A percentile compares a stretch with the other conserved stretches of the same genome.
Evolutionary conservation across 495 filamentous ascomycete species (phyloP).

Genomic region (Hypoxylon subgilvum): DNA sequence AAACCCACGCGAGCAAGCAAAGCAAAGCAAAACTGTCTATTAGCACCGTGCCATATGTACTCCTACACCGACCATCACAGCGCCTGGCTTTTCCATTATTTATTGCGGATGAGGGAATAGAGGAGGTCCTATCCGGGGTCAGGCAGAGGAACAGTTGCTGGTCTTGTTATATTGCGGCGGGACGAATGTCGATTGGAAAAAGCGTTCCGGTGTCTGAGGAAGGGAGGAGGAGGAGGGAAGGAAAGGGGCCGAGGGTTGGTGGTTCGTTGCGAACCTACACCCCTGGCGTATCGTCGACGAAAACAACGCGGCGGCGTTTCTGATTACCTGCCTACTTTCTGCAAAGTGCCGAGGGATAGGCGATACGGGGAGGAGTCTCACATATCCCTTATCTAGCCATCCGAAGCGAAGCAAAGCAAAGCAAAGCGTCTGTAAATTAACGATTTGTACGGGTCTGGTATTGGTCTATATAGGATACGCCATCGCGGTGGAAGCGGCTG

Average conservation of each 20-base stretch:
- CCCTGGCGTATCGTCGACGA: slow-evolving; percentile 4
- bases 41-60: no score
- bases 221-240: neutral
- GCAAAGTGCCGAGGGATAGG: no score
- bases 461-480: slow-evolving; percentile 17
- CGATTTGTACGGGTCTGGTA: slow-evolving; percentile 28
- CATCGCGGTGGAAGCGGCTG: slow-evolving; percentile 17
- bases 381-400: no score
- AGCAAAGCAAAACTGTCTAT: no score
- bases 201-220: slow-evolving; percentile 20
- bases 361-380: no score
- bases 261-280: slow-evolving; percentile 1
- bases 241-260: slow-evolving; percentile 9
- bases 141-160: no score
- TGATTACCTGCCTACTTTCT: no score
- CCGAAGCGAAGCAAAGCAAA: no score
- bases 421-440: slow-evolving; percentile 30
- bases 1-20: slow-evolving; percentile 16
- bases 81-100: slow-evolving; percentile 16
- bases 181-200: slow-evolving; percentile 29
- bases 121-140: no score
- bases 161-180: slow-evolving; percentile 15
- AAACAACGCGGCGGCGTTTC: slow-evolving; percentile 10
- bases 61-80: no score
- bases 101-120: slow-evolving; percentile 7